Conservation (phyloP, 257 asterid genomes). For the Jaltomata sinuosa region DNA sequence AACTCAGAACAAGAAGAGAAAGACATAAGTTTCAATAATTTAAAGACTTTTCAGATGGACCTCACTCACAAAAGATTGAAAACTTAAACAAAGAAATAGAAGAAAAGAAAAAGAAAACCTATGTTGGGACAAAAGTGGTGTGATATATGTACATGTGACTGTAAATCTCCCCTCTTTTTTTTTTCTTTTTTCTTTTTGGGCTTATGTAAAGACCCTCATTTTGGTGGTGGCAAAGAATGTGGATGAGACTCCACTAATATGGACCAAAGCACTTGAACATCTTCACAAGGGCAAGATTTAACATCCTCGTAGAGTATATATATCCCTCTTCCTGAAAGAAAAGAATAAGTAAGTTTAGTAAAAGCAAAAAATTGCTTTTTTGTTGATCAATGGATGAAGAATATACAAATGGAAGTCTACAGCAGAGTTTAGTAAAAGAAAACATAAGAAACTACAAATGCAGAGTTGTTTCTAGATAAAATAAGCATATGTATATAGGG, state of each 20-base stretch:
- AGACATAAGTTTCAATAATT: conserved; percentile 19
- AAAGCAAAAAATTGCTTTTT: neutral
- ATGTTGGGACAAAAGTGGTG: neutral
- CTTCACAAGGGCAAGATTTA: conserved; percentile 88
- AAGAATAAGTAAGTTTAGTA: neutral
- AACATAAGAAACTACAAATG: too few relatives aligned
- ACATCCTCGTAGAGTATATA: conserved; percentile 93
- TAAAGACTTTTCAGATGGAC: conserved; percentile 14
- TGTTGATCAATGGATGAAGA: neutral
- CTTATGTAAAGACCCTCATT: conserved; percentile 22
- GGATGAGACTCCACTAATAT: conserved; percentile 83
- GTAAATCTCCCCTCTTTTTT: conserved; percentile 10
- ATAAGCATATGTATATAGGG: too few relatives aligned
- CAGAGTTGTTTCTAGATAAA: too few relatives aligned
- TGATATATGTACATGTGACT: conserved; percentile 28
- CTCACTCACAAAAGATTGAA: conserved; percentile 21
- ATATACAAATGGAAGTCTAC: neutral
- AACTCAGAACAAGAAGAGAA: conserved; percentile 7
- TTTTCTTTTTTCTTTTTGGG: neutral
- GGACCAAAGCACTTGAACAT: conserved; percentile 92
- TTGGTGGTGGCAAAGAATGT: conserved; percentile 47
- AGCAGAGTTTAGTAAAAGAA: neutral
- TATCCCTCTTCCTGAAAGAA: conserved; percentile 67
- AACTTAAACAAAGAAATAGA: neutral
- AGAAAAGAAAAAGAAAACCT: neutral